These are phyloP conservation scores for Sordaria brevicollis DNA, from an alignment of 495 filamentous ascomycete species.

Conservation along the genomic window DNA sequence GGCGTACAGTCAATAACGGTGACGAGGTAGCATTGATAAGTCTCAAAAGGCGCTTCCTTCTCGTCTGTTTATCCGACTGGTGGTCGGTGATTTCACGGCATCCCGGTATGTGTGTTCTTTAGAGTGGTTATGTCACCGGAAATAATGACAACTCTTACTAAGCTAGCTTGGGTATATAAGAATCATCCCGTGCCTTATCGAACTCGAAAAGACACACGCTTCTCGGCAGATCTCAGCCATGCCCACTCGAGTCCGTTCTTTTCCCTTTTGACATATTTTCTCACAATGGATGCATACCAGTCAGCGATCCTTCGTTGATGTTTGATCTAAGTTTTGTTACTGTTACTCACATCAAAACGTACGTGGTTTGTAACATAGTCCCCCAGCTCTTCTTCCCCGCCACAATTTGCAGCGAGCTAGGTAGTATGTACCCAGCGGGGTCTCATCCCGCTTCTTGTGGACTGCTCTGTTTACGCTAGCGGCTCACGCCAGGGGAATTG, in stretches of 20 bases:
- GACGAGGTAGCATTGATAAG: conserved; percentile 4
- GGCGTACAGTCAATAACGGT: not conserved
- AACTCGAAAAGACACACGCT: not conserved
- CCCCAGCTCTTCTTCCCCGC: not conserved
- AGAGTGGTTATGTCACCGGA: not conserved
- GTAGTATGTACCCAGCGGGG: not conserved
- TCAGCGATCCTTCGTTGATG: not conserved
- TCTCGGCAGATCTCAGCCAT: not conserved
- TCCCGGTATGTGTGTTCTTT: conserved; percentile 3
- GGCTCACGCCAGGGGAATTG: not conserved
- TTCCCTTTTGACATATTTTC: not conserved
- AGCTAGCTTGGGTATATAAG: not conserved
- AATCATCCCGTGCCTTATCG: not conserved
- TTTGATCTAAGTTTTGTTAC: not conserved
- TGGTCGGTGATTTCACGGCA: conserved; percentile 26
- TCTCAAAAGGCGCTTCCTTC: not conserved
- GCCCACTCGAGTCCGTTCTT: not conserved
- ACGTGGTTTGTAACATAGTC: too few relatives aligned
- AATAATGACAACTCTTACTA: not conserved
- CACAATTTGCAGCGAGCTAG: not conserved
- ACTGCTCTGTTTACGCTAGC: not conserved
- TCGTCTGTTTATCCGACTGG: conserved; percentile 5
- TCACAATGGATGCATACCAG: not conserved
- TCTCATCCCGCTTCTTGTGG: not conserved
- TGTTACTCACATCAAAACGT: not conserved